Conservation (phyloP, 805 yeast genomes). For the Tanozyma kutaoensis region DNA sequence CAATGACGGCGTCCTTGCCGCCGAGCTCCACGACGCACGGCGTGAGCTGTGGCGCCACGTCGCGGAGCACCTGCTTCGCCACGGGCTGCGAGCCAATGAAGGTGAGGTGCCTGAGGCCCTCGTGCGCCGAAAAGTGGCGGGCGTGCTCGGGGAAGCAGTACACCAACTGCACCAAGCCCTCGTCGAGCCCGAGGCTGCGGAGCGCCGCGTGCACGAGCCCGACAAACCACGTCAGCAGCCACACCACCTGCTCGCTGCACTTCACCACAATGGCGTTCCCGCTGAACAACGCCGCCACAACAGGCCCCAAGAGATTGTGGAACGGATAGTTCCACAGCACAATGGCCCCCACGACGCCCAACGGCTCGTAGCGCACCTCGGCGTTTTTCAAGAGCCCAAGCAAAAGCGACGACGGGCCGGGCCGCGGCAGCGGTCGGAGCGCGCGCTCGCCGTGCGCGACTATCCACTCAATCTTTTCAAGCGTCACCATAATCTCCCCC, state of each 20-base stretch:
- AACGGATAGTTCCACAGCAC: conserved; percentile 98
- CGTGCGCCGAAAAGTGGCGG: conserved; percentile 73
- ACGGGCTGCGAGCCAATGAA: conserved; percentile 95
- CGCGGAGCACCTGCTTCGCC: conserved; percentile 73
- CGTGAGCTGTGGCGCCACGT: conserved; percentile 78
- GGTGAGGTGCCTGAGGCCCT: conserved; percentile 75
- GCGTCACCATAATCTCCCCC: conserved; percentile 93
- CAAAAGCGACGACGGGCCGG: conserved; percentile 78
- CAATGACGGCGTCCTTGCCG: conserved; percentile 87
- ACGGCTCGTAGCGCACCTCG: conserved; percentile 86
- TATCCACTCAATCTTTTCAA: conserved; percentile 88
- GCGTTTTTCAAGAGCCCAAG: conserved; percentile 81
- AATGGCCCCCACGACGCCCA: conserved; percentile 78
- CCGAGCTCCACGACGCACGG: conserved; percentile 96
- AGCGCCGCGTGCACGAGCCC: conserved; percentile 62
- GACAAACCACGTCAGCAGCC: conserved; percentile 81
- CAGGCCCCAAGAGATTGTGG: conserved; percentile 88
- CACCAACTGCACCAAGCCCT: conserved; percentile 74
- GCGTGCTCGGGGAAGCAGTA: conserved; percentile 87
- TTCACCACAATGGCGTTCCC: conserved; percentile 89
- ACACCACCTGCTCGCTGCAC: conserved; percentile 91
- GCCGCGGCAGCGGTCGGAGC: conserved; percentile 57
- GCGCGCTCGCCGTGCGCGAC: conserved; percentile 68
- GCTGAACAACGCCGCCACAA: conserved; percentile 76
- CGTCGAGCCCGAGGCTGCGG: conserved; percentile 61